Evolutionary conservation across 441 rosid species (phyloP), one percentile per base, ranked within the genome.

Genomic region (Gossypium schwendimanii): DNA sequence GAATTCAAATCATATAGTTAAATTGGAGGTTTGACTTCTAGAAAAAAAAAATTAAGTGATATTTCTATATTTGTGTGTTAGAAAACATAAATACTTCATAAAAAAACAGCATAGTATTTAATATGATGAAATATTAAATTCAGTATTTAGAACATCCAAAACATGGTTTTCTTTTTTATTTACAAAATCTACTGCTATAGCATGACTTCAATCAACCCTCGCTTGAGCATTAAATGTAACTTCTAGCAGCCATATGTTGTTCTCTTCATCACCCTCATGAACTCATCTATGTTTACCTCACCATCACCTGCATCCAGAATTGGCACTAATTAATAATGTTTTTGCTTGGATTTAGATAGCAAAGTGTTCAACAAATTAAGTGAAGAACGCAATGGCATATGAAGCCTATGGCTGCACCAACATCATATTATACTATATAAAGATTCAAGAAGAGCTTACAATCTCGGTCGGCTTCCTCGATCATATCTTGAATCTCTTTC

Each of bases 181-280:
- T 75, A 75, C 77, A 74, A 47, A 59, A 62, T 59, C 68, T 69
- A 71, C 52, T 70, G 45, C 41, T 31, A 65, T 15, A 52, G 66
- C 33, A 53, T 14, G 52, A 44, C 54, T 60, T 12, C 14, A 31
- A 31, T 45, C 73, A 53, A 50, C 36, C 54, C 53, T 59, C 52
- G 15, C 39, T 14, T 50, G 53, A 0, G 63, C 57, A 50, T 9
- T 23, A 52, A 9, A 1, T 39, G 41, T 14, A 69, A 23, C 41
- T 58, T 75, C 77, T 84, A 93, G 83, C 71, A 80, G 23, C 91
- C 92, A 44, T 81, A 91, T 3, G 88, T 54, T 20, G 96, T 90
- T 83, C 85, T 83, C 81, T 74, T 86, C 98, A 92, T 94, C 89
- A 89, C 89, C 89, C 82, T 82, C 67, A 89, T 70, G 84, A 94